Evolutionary conservation across 176 grass and related monocot genomes (phyloP), one percentile per base, ranked within the genome.

Genomic region (Melocanna baccifera): DNA sequence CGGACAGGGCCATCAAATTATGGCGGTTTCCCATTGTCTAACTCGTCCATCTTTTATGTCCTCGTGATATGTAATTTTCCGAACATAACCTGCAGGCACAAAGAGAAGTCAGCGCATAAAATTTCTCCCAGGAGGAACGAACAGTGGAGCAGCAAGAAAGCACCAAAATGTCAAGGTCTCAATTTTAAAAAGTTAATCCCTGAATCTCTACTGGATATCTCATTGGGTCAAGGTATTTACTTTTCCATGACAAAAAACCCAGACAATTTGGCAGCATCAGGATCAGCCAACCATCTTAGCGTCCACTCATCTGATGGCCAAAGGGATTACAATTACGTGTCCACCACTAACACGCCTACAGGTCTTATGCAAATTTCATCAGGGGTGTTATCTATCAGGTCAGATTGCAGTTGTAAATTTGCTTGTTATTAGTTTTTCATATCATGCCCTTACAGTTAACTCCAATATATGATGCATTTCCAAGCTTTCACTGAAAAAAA

Each of bases 1-100:
- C 20, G 15, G 71, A 65, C 68, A 61, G 0, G 32, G 16, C 4
- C 39, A 71, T 46, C 84, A 88, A 72, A 89, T 89, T 89, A 99
- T 79, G 86, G 88, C 19, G 79, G 90, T 51, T 94, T 99, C 16
- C 66, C 88, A 52, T 92, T 87, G 55, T 96, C 93, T 56, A 92
- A 77, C 72, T 99, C 97, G 25, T 96, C 91, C 81, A 99, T 84
- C 71, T 96, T 88, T 89, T 99, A 89, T 84, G 29, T 92, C 91
- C 71, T 91, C 84, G 11, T 90, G 78, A 26, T 20, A 89, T 75
- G 93, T 99, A 74, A 96, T 94, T 91, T 99, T 99, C 88, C 89
- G 86, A 19, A 99, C 97, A 81, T 94, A 99, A 61, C 97, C 93
- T 99, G 51, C 85, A 67, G n/a, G 61, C 22, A 73, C 50, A 59